Base-by-base conservation (phyloP, 371 early-diverging fungal species). In the Rhizopus sp. region DNA sequence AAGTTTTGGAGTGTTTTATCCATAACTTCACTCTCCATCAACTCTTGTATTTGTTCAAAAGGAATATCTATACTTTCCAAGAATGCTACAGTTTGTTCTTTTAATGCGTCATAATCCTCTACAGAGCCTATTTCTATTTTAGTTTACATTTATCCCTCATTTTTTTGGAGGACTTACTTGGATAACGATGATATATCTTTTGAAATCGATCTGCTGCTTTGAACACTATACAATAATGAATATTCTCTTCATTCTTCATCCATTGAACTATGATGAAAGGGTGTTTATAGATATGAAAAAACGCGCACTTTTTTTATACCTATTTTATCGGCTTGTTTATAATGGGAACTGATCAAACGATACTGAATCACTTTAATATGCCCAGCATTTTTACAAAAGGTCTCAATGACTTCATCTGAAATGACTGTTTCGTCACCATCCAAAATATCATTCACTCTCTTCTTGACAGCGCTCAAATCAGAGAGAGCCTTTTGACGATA, bases 371-470 rank as follows among this genome's bases (percentile, higher is more conserved):
- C 81, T 55, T 83, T 73, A 41, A 94, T 63, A 40, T 73, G 73
- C 4, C 81, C 73, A 4, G 92, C 86, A 67, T 94, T 88, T 62
- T 94, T 94, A 84, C 95, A 95, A 57, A 93, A 94, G 8, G 72
- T 65, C 41, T 89, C 90, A 50, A 94, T 83, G 23, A 88, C 84
- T 42, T 86, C 87, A n/a, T 72, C 53, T 8, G 88, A 57, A 37
- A 95, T 81, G n/a, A 67, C 70, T 16, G 76, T 54, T 5, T 75
- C 81, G 5, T 88, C 49, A 6, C 66, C 62, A 23, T 72, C 60
- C 12, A 93, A 65, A 0, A 90, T 44, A 0, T 60, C 59, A 1
- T 72, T 56, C 0, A 93, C 83, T 53, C 81, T 79, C 7, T 55
- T 55, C 16, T 66, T 68, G 1, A 95, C 80, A 15, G 80, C 70